Evolutionary conservation across 352 stramenopile species (phyloP).

Genomic region (Phytophthora megakarya): DNA sequence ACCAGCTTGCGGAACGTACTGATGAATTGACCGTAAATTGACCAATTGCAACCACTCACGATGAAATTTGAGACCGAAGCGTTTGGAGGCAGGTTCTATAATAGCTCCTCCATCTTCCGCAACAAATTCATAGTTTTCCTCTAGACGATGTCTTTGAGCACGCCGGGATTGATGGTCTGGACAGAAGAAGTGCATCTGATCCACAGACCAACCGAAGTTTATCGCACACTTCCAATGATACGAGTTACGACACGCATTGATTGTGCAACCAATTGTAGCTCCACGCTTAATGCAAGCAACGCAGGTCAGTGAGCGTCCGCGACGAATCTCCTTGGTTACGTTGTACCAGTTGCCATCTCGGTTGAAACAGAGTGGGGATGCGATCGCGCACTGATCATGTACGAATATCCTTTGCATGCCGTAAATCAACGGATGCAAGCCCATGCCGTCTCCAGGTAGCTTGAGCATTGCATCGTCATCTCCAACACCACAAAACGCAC

Average conservation of each 20-base stretch:
- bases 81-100: conserved; percentile 53
- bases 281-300: conserved; percentile 73
- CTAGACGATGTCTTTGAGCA: conserved; percentile 30
- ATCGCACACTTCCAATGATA: conserved; percentile 89
- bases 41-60: conserved; percentile 80
- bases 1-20: conserved; percentile 82
- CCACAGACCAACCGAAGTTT: conserved; percentile 64
- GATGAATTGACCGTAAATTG: conserved; percentile 52
- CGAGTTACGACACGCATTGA: conserved; percentile 64
- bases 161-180: conserved; percentile 54
- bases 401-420: conserved; percentile 79
- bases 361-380: conserved; percentile 84
- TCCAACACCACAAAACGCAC: conserved; percentile 78
- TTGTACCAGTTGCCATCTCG: conserved; percentile 83
- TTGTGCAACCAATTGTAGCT: conserved; percentile 78
- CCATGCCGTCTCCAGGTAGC: conserved; percentile 79
- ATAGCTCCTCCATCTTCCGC: conserved; percentile 39
- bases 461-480: conserved; percentile 75
- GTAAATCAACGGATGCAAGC: conserved; percentile 69
- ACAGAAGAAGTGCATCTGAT: conserved; percentile 87
- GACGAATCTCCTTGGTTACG: conserved; percentile 80
- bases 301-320: conserved; percentile 68
- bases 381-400: conserved; percentile 86
- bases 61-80: conserved; percentile 73
- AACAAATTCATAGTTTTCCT: conserved; percentile 13